Percentiles rank a stretch among this genome's conserved stretches.
Conservation (phyloP, 352 stramenopile genomes). For the Globisporangium okanoganense region DNA sequence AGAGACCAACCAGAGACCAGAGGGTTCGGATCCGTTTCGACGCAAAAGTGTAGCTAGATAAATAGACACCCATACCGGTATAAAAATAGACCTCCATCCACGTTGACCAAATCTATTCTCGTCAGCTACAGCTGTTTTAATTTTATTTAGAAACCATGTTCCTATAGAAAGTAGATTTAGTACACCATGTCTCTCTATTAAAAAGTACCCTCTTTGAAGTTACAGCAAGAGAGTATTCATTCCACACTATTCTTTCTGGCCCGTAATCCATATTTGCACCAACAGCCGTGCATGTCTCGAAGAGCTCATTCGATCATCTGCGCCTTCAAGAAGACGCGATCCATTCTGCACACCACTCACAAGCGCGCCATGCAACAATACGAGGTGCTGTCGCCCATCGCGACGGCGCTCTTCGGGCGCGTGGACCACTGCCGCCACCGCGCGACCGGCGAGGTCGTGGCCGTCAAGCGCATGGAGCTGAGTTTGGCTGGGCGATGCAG, state of each 20-base stretch:
- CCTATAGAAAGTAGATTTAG: not conserved
- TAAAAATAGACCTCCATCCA: too few relatives aligned
- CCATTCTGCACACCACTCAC: not conserved
- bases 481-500: slow-evolving; percentile 39
- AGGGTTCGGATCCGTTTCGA: not conserved
- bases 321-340: not conserved
- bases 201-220: not conserved
- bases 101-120: too few relatives aligned
- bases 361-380: slow-evolving; percentile 27
- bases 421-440: slow-evolving; percentile 63
- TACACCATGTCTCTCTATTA: not conserved
- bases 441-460: slow-evolving; percentile 47
- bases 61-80: not conserved
- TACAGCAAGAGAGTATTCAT: too few relatives aligned
- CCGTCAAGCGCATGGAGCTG: slow-evolving; percentile 81
- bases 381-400: slow-evolving; percentile 57
- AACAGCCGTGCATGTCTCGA: not conserved
- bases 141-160: too few relatives aligned
- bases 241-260: not conserved
- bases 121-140: too few relatives aligned
- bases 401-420: slow-evolving; percentile 64
- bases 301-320: slow-evolving; percentile 6
- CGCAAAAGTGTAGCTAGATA: not conserved
- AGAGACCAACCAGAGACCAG: not conserved
- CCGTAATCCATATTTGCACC: not conserved